Conservation (phyloP, 169 alveolate genomes). For the Neospora caninum region DNA sequence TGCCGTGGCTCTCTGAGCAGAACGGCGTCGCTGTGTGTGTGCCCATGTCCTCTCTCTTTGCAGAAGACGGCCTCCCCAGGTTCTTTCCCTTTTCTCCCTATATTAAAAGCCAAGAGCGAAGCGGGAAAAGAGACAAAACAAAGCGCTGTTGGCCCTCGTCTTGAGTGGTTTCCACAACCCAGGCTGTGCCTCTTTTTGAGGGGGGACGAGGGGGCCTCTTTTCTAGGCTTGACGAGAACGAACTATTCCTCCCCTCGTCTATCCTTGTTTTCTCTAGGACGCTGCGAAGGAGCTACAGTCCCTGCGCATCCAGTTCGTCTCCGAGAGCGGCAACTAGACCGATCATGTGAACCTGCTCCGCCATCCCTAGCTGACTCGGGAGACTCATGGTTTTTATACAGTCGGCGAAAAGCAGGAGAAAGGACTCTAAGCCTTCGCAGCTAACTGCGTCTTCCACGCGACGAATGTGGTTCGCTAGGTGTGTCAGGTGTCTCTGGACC, state of each 20-base stretch:
- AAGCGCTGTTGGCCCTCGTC: no score
- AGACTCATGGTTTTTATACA: slow-evolving; percentile 64
- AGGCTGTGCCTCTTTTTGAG: no score
- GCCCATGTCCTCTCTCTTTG: no score
- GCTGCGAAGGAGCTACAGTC: not conserved
- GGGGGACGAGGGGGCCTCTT: no score
- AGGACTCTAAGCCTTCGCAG: slow-evolving; percentile 59
- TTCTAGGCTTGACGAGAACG: no score
- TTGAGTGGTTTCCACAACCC: no score
- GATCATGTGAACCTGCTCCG: slow-evolving; percentile 61
- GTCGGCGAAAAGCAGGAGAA: slow-evolving; percentile 53
- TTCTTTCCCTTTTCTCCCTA: no score
- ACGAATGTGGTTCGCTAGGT: slow-evolving; percentile 51
- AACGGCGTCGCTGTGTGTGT: no score
- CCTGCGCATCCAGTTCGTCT: slow-evolving; percentile 17
- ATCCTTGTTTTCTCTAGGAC: not conserved
- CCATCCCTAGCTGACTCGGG: slow-evolving; percentile 61
- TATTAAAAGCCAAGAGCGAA: no score
- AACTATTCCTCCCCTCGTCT: not conserved
- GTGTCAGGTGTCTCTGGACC: slow-evolving; percentile 18
- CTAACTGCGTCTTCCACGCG: slow-evolving; percentile 53
- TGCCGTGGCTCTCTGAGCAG: no score
- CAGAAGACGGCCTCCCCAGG: no score
- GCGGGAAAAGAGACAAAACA: no score
- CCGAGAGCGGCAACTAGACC: slow-evolving; percentile 54